A percentile compares a stretch with the other conserved stretches of the same genome.
Evolutionary conservation across 345 rosid genomes (phyloP).

Genomic region (Mercurialis annua): DNA sequence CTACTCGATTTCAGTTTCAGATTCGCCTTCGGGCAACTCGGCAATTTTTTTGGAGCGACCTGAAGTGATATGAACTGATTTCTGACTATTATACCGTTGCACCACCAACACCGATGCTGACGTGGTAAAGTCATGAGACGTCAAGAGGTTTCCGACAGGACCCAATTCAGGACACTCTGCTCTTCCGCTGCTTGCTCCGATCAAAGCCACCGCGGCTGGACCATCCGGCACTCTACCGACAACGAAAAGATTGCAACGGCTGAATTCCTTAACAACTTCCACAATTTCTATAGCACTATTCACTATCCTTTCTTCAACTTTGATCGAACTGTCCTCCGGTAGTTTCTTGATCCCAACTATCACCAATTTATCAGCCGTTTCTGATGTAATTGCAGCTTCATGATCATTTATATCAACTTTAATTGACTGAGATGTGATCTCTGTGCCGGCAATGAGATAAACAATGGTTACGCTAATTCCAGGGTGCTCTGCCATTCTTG

Average conservation of each 20-base stretch:
- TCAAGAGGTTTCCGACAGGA: conserved; percentile 38
- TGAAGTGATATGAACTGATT: not conserved
- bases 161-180: conserved; percentile 57
- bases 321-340: conserved; percentile 26
- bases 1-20: conserved; percentile 8
- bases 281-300: conserved; percentile 7
- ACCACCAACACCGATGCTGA: conserved; percentile 24
- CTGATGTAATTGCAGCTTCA: conserved; percentile 14
- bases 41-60: conserved; percentile 4
- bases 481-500: conserved; percentile 82
- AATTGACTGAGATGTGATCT: conserved; percentile 29
- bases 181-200: too few relatives aligned
- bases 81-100: conserved; percentile 11
- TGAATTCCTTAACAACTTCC: conserved; percentile 10
- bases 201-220: conserved; percentile 35
- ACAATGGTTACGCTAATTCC: conserved; percentile 54
- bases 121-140: conserved; percentile 16
- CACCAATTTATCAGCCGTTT: conserved; percentile 29
- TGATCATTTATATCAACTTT: conserved; percentile 31
- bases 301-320: conserved; percentile 24
- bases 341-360: conserved; percentile 38
- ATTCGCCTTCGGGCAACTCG: conserved; percentile 23
- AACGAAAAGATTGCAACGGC: conserved; percentile 19
- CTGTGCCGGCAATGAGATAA: conserved; percentile 37
- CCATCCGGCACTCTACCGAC: conserved; percentile 20